Evolutionary conservation across 805 yeast genomes (phyloP), one percentile per base, ranked within the genome.

Genomic region (Ogataea paradorogensis): DNA sequence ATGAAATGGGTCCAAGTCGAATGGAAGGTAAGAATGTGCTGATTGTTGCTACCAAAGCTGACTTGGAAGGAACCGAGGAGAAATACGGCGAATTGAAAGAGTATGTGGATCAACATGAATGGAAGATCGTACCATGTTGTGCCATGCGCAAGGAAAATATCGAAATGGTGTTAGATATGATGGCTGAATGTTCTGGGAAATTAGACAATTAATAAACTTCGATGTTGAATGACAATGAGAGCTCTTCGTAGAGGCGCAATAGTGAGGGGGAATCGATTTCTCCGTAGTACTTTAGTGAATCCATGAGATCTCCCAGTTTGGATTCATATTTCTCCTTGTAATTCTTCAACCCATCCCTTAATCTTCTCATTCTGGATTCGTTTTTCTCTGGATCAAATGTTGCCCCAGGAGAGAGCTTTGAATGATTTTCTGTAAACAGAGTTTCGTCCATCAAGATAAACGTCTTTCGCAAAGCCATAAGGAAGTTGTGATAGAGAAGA

Each of bases 31-130:
- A 89, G 54, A 73, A 69, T 29, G 73, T 84, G 1, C 66, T 93
- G 41, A 77, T 93, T 13, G 85, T 90, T 8, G 96, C 91, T 11
- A 90, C 96, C n/a, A 93, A 93, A 62, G 98, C 96, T 1, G 99
- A 93, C 59, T 53, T 86, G 15, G 75, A 73, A 30, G 74, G 65
- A 2, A 63, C 83, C 2, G 67, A 72, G 27, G 69, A 65, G 4
- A 76, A 70, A 32, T 91, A 66, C 50, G 30, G 31, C 2, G 43
- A 39, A 7, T 65, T 93, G 37, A 66, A 65, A 31, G 56, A 59
- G 0, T 75, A 62, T 51, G 75, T 77, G n/a, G 59, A 60, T 5
- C 46, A 50, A 13, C 60, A 61, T 28, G 50, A 50, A 5, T 88
- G 95, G 95, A 76, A 78, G 42, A 70, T 79, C 14, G 73, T 89